Evolutionary conservation across 2,329 filamentous ascomycete species (phyloP).

Genomic region (Alternaria sp.): DNA sequence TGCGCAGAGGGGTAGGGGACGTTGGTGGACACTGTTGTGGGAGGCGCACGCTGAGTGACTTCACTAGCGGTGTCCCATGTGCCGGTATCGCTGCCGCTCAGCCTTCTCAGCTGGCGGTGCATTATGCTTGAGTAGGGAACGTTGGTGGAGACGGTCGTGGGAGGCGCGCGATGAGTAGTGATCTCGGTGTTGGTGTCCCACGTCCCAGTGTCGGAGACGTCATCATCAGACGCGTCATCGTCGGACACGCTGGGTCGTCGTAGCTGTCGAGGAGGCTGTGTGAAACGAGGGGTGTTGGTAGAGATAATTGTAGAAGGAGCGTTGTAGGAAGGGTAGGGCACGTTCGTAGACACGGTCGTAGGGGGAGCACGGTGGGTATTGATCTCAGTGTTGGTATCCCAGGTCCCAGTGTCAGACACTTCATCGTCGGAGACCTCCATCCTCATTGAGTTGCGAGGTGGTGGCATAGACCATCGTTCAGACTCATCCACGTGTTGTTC

Average conservation of each 20-base stretch:
- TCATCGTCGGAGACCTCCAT: not conserved
- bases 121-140: slow-evolving; percentile 3
- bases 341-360: slow-evolving; percentile 12
- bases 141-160: slow-evolving; percentile 12
- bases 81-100: slow-evolving; percentile 9
- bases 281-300: slow-evolving; percentile 8
- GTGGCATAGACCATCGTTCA: slow-evolving; percentile 2
- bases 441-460: not conserved
- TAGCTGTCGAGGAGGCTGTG: slow-evolving; percentile 1
- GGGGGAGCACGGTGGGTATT: slow-evolving; percentile 5
- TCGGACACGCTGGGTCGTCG: slow-evolving; percentile 5
- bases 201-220: not conserved
- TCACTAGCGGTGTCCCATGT: slow-evolving; percentile 14
- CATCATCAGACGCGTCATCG: not conserved
- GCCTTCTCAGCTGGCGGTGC: slow-evolving; percentile 4
- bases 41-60: slow-evolving; percentile 4
- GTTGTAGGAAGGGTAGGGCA: slow-evolving; percentile 2
- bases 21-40: slow-evolving; percentile 12
- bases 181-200: slow-evolving; percentile 9
- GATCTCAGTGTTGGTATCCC: slow-evolving; percentile 7
- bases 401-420: not conserved
- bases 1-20: slow-evolving; percentile 6
- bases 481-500: not conserved
- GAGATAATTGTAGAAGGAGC: slow-evolving; percentile 10
- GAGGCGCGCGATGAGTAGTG: slow-evolving; percentile 3